phyloP scores from a whole-genome alignment of 1,139 yeast species.

The Debaryomyces psychrophilus region DNA sequence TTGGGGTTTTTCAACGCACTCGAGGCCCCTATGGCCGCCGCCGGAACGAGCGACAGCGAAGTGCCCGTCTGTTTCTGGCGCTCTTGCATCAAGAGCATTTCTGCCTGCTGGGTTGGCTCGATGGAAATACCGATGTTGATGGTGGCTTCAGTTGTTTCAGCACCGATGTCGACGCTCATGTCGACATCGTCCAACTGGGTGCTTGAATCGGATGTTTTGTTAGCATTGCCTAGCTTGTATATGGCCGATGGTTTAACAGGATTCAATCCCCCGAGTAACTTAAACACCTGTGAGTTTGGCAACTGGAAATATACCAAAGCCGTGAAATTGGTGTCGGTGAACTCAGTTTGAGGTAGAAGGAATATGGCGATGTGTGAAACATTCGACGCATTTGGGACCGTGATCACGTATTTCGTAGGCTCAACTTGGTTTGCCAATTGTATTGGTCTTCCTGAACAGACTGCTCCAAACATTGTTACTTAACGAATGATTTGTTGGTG shows the following conservation, averaged over 20 bases:
- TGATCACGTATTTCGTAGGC: slow-evolving; percentile 61
- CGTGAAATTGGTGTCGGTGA: slow-evolving; percentile 67
- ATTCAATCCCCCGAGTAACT: slow-evolving; percentile 75
- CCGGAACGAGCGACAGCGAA: slow-evolving; percentile 26
- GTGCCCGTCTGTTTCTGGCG: slow-evolving; percentile 28
- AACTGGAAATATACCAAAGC: slow-evolving; percentile 90
- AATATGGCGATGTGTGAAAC: slow-evolving; percentile 77
- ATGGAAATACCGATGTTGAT: slow-evolving; percentile 85
- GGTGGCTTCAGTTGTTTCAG: slow-evolving; percentile 41
- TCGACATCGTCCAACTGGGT: slow-evolving; percentile 29
- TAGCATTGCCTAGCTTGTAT: slow-evolving; percentile 66
- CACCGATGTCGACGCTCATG: slow-evolving; percentile 33
- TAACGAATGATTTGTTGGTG: background rate
- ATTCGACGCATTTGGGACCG: slow-evolving; percentile 61
- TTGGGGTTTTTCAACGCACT: slow-evolving; percentile 23
- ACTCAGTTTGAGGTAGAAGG: slow-evolving; percentile 65
- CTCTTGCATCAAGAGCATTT: slow-evolving; percentile 46
- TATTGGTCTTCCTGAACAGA: slow-evolving; percentile 60
- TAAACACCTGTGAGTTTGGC: slow-evolving; percentile 69
- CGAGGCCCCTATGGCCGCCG: slow-evolving; percentile 17
- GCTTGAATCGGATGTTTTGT: slow-evolving; percentile 18
- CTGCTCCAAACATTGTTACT: slow-evolving; percentile 54
- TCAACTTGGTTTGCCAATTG: slow-evolving; percentile 66
- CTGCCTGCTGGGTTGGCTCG: slow-evolving; percentile 71
- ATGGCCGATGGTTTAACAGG: slow-evolving; percentile 87